These are phyloP conservation scores for Verticillium dahliae DNA, from an alignment of 2,329 filamentous ascomycete species.

Conservation along the genomic window DNA sequence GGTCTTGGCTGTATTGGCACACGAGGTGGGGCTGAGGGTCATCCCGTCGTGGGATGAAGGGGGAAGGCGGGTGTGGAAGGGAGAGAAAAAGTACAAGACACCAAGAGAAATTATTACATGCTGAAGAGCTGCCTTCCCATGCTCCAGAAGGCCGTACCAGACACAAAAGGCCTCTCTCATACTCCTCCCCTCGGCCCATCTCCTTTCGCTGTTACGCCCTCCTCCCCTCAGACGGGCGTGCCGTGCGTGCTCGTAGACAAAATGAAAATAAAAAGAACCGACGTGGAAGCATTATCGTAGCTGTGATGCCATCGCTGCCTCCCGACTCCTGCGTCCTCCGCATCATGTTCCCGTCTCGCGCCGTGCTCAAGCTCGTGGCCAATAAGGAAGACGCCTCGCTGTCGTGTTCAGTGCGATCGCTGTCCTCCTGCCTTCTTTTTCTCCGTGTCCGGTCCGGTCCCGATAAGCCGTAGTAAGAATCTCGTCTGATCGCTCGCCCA, in stretches of 20 bases:
- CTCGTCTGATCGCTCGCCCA: background rate
- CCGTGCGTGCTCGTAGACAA: background rate
- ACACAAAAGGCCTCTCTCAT: constrained; percentile 9
- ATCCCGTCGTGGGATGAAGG: constrained; percentile 9
- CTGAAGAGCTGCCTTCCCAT: constrained; percentile 26
- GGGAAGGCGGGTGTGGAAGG: constrained; percentile 13
- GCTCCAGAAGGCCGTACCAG: constrained; percentile 18
- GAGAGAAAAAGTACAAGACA: constrained; percentile 27
- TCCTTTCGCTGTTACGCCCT: constrained; percentile 5
- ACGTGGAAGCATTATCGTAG: constrained; percentile 15
- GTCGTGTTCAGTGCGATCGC: constrained; percentile 1
- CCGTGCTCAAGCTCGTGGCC: background rate
- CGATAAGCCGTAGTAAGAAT: background rate
- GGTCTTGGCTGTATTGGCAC: background rate
- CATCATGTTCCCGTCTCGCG: background rate
- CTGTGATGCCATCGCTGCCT: constrained; percentile 3
- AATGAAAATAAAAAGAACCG: constrained; percentile 4
- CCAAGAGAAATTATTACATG: constrained; percentile 42
- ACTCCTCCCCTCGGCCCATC: constrained; percentile 15
- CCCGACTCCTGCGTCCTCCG: background rate
- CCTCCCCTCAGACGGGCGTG: background rate
- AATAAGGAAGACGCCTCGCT: constrained; percentile 1
- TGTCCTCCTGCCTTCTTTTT: background rate
- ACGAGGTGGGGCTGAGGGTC: background rate
- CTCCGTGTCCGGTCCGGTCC: background rate